A percentile compares a stretch with the other conserved stretches of the same genome.
phyloP scores from a whole-genome alignment of 73 alveolate species.

The Tetrahymena thermophila region DNA sequence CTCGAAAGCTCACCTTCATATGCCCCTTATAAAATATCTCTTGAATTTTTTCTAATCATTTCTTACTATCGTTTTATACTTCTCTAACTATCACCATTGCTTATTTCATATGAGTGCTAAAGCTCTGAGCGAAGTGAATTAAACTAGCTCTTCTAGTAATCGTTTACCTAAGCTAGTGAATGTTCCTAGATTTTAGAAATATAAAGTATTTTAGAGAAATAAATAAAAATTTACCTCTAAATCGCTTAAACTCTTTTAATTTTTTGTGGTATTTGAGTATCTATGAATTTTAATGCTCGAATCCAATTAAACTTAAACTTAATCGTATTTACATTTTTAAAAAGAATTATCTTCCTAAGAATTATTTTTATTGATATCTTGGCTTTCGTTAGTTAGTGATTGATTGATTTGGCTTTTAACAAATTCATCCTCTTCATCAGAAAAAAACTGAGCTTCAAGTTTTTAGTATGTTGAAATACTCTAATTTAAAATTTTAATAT shows the following conservation, averaged over 20 bases:
- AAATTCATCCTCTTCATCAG: not conserved
- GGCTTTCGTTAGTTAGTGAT: not conserved
- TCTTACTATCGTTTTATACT: not conserved
- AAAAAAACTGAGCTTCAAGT: not conserved
- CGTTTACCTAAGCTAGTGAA: not conserved
- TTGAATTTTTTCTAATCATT: not conserved
- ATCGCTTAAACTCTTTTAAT: not conserved
- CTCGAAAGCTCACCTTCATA: not conserved
- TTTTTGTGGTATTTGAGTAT: too few species aligned
- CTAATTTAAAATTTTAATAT: not conserved
- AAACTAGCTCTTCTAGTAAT: not conserved
- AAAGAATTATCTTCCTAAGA: not conserved
- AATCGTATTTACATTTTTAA: not conserved
- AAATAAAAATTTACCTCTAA: not conserved
- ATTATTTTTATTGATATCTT: not conserved
- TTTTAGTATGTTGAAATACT: not conserved
- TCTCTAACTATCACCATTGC: not conserved
- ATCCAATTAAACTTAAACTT: not conserved
- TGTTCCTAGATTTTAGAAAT: not conserved
- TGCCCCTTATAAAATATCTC: not conserved
- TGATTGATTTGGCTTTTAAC: not conserved
- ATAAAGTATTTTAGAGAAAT: too few species aligned
- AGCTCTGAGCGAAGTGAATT: not conserved
- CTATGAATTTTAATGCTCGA: not conserved
- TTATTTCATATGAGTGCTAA: not conserved